Conservation (phyloP, 805 yeast genomes). For the Wickerhamiella sorbophila region DNA sequence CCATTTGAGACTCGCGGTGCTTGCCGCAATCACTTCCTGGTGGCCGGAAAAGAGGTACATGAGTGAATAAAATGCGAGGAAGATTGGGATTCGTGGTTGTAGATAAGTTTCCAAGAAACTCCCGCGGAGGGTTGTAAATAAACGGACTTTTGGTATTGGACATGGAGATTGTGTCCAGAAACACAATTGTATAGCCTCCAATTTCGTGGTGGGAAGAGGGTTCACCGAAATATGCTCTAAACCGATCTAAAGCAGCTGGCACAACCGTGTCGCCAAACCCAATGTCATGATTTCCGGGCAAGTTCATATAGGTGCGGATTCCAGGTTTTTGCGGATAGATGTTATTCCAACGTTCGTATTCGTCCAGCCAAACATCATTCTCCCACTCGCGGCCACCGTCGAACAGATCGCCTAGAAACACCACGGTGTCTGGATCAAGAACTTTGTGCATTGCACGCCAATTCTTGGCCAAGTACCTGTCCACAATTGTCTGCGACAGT, state of each 20-base stretch:
- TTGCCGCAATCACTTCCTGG: constrained; percentile 56
- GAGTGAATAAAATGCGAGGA: constrained; percentile 44
- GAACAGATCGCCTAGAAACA: constrained; percentile 82
- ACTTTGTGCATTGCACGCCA: constrained; percentile 42
- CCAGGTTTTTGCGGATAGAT: constrained; percentile 48
- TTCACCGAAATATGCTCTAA: constrained; percentile 59
- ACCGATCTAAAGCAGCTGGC: constrained; percentile 43
- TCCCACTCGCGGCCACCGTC: constrained; percentile 93
- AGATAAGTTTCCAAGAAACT: constrained; percentile 34
- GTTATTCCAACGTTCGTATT: constrained; percentile 48
- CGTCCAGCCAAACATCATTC: constrained; percentile 51
- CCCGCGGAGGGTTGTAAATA: constrained; percentile 34
- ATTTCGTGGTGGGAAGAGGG: constrained; percentile 39
- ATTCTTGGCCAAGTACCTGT: constrained; percentile 68
- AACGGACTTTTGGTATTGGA: constrained; percentile 40
- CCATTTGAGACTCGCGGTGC: constrained; percentile 48
- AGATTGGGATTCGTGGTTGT: background rate
- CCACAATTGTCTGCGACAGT: constrained; percentile 50
- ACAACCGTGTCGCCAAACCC: constrained; percentile 75
- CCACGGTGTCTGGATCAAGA: constrained; percentile 58
- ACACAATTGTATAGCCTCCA: constrained; percentile 60
- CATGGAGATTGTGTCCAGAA: constrained; percentile 72
- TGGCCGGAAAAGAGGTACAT: constrained; percentile 75
- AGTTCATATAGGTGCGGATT: constrained; percentile 31
- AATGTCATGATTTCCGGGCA: constrained; percentile 93